A percentile compares a stretch with the other conserved stretches of the same genome.
phyloP scores from a whole-genome alignment of 305 asterid genomes.

The Fraxinus ornus region DNA sequence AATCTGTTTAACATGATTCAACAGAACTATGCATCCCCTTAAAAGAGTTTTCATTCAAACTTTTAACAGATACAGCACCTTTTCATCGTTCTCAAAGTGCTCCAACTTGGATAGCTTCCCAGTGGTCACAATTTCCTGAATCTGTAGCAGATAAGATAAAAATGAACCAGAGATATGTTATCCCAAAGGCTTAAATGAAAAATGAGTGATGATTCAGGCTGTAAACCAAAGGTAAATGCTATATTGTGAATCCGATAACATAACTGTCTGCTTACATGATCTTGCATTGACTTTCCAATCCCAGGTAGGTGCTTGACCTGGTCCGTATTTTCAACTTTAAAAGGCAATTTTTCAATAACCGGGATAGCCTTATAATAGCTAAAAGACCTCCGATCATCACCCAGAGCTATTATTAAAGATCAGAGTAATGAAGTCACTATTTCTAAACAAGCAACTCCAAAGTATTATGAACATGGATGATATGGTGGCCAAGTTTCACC shows the following conservation, averaged over 20 bases:
- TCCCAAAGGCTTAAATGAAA: slow-evolving; percentile 16
- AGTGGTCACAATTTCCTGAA: slow-evolving; percentile 90
- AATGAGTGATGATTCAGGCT: slow-evolving; percentile 13
- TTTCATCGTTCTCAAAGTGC: slow-evolving; percentile 89
- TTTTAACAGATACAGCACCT: slow-evolving; percentile 43
- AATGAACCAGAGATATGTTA: slow-evolving; percentile 14
- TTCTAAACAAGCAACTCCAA: slow-evolving; percentile 24
- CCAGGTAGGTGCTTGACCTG: slow-evolving; percentile 84
- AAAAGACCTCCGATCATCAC: slow-evolving; percentile 92
- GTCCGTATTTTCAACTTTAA: slow-evolving; percentile 73
- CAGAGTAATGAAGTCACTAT: slow-evolving; percentile 22
- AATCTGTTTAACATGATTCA: slow-evolving; percentile 19
- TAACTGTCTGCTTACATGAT: slow-evolving; percentile 63
- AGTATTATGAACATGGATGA: slow-evolving; percentile 15
- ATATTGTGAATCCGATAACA: neutral
- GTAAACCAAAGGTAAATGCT: slow-evolving; percentile 18
- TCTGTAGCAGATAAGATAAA: slow-evolving; percentile 46
- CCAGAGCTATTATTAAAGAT: slow-evolving; percentile 59
- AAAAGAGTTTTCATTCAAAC: slow-evolving; percentile 8
- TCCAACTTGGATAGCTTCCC: slow-evolving; percentile 95
- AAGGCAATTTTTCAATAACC: slow-evolving; percentile 88
- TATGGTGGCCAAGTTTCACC: slow-evolving; percentile 42
- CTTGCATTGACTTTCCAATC: slow-evolving; percentile 91
- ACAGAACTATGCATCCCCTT: slow-evolving; percentile 14
- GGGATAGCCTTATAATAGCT: slow-evolving; percentile 88